Conservation (phyloP, 352 stramenopile species). For the Phytophthora sp. region DNA sequence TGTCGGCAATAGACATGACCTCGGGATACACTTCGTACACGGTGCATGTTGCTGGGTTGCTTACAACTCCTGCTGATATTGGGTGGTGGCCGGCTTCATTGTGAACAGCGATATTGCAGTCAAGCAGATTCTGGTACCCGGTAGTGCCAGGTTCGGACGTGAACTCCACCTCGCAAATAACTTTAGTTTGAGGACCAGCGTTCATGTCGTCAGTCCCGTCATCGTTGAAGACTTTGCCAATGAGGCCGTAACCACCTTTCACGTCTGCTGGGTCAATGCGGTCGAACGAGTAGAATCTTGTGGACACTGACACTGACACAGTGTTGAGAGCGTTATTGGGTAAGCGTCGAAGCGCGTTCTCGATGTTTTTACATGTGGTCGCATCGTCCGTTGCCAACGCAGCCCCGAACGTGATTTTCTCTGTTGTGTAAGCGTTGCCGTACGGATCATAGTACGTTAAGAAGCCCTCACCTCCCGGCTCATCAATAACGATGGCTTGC, state of each 20-base stretch:
- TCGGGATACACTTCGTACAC: slow-evolving; percentile 51
- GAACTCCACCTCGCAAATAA: slow-evolving; percentile 55
- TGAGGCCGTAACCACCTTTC: too few species aligned
- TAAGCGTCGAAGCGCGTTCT: slow-evolving; percentile 48
- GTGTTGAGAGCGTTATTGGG: slow-evolving; percentile 78
- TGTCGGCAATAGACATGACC: neutral
- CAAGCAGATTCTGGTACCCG: slow-evolving; percentile 62
- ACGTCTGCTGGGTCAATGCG: slow-evolving; percentile 25
- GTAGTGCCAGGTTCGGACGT: slow-evolving; percentile 55
- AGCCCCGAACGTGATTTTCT: slow-evolving; percentile 39
- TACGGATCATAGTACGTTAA: slow-evolving; percentile 82
- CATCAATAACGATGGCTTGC: slow-evolving; percentile 33
- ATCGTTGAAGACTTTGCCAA: slow-evolving; percentile 12
- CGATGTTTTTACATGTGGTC: slow-evolving; percentile 42
- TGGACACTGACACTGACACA: slow-evolving; percentile 30
- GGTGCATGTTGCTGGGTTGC: slow-evolving; percentile 31
- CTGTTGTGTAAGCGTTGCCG: slow-evolving; percentile 67
- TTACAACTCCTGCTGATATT: neutral
- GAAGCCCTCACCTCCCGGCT: slow-evolving; percentile 26
- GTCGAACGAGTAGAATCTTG: slow-evolving; percentile 30
- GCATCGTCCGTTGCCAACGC: neutral
- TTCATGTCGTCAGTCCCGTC: too few species aligned
- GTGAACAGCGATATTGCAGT: slow-evolving; percentile 54
- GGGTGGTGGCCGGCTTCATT: slow-evolving; percentile 46
- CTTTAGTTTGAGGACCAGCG: neutral